Conservation (phyloP, 148 eudicot species). For the Hydrangea macrophylla region DNA sequence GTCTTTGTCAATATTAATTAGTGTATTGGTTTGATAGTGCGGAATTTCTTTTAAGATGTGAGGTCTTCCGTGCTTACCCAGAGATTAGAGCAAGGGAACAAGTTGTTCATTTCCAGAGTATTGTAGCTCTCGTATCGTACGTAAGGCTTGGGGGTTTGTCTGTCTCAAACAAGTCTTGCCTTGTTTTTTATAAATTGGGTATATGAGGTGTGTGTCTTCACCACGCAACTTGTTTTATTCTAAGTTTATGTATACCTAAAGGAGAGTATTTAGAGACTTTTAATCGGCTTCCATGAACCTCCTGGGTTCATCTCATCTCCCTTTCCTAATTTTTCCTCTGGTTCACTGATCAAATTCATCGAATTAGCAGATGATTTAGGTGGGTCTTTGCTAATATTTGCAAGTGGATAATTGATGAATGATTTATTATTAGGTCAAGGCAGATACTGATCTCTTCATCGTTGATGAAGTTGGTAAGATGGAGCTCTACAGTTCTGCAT, state of each 20-base stretch:
- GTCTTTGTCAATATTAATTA: not conserved
- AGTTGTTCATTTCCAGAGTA: too few species aligned
- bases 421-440: conserved; percentile 55
- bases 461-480: conserved; percentile 95
- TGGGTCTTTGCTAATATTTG: not conserved
- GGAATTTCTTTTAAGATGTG: not conserved
- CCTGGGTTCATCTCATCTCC: not conserved
- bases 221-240: too few species aligned
- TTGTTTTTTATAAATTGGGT: too few species aligned
- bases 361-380: not conserved
- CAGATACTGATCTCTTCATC: conserved; percentile 73
- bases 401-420: not conserved
- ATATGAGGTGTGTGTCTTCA: too few species aligned
- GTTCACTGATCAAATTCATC: not conserved
- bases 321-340: not conserved
- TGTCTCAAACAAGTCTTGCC: too few species aligned
- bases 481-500: conserved; percentile 86
- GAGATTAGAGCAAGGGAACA: not conserved
- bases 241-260: not conserved
- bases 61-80: not conserved
- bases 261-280: too few species aligned
- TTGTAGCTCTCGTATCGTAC: too few species aligned
- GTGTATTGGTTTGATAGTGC: not conserved
- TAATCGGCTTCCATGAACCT: not conserved
- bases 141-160: too few species aligned